These are phyloP conservation scores for Ophiocytium majus DNA, from an alignment of 352 stramenopile genomes.

Conservation along the genomic window DNA sequence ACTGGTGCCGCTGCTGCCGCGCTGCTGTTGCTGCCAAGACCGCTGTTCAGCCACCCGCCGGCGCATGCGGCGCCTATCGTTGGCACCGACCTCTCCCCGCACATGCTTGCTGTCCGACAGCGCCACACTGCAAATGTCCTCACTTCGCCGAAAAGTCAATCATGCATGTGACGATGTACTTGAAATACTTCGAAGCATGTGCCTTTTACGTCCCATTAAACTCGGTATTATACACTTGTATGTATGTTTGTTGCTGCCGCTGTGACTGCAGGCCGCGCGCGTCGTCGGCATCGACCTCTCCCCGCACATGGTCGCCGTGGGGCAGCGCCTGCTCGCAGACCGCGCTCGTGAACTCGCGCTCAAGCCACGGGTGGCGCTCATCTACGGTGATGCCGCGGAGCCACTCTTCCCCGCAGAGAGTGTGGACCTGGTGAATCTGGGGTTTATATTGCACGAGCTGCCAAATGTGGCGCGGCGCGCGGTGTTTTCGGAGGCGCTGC, in stretches of 20 bases:
- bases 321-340: slow-evolving; percentile 24
- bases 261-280: slow-evolving; percentile 21
- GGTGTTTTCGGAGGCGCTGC: slow-evolving; percentile 27
- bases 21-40: too few species aligned
- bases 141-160: too few species aligned
- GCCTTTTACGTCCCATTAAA: too few species aligned
- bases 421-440: slow-evolving; percentile 23
- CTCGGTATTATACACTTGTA: too few species aligned
- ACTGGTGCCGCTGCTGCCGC: too few species aligned
- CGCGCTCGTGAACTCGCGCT: not conserved
- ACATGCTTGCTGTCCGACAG: slow-evolving; percentile 34
- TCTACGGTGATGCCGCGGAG: slow-evolving; percentile 34
- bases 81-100: slow-evolving; percentile 29
- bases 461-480: not conserved
- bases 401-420: slow-evolving; percentile 27
- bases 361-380: slow-evolving; percentile 27
- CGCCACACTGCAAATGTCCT: slow-evolving; percentile 14
- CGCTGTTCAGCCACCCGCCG: too few species aligned
- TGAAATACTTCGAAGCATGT: too few species aligned
- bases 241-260: too few species aligned
- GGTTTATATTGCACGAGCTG: slow-evolving; percentile 39
- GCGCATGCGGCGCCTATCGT: slow-evolving; percentile 25
- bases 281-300: slow-evolving; percentile 37
- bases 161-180: too few species aligned
- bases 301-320: slow-evolving; percentile 35